A percentile compares a stretch with the other conserved stretches of the same genome.
Conservation (phyloP, 2,329 filamentous ascomycete species). For the Ophiocordyceps robertsii region DNA sequence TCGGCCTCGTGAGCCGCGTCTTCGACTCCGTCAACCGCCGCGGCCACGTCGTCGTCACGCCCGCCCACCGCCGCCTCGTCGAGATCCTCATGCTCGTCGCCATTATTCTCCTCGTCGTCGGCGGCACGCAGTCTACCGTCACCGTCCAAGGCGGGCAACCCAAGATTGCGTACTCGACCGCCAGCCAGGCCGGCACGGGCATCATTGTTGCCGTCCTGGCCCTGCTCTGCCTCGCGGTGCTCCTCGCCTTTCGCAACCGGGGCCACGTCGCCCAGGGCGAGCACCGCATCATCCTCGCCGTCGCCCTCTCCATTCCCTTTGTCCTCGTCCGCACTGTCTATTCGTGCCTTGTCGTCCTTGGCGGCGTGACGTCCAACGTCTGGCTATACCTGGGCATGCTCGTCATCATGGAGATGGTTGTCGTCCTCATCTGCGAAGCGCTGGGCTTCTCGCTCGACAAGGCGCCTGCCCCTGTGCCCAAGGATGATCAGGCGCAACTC, state of each 20-base stretch:
- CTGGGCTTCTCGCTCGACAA: slow-evolving; percentile 17
- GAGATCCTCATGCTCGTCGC: slow-evolving; percentile 28
- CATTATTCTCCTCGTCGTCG: slow-evolving; percentile 19
- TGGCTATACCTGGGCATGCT: slow-evolving; percentile 19
- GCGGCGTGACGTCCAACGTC: slow-evolving; percentile 9
- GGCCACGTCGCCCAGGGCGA: slow-evolving; percentile 33
- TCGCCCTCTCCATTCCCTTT: slow-evolving; percentile 19
- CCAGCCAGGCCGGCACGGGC: slow-evolving; percentile 13
- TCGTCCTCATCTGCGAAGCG: slow-evolving; percentile 15
- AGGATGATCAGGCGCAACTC: slow-evolving; percentile 4
- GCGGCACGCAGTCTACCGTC: slow-evolving; percentile 14
- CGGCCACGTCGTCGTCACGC: slow-evolving; percentile 12
- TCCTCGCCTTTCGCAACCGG: slow-evolving; percentile 25
- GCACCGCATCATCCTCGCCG: slow-evolving; percentile 34
- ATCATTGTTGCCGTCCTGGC: slow-evolving; percentile 23
- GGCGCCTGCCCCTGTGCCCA: slow-evolving; percentile 3
- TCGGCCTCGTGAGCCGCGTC: slow-evolving; percentile 16
- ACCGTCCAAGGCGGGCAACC: slow-evolving; percentile 8
- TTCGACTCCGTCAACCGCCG: slow-evolving; percentile 35
- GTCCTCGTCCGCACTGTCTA: slow-evolving; percentile 18
- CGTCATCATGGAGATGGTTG: slow-evolving; percentile 19
- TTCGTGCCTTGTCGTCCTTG: slow-evolving; percentile 15
- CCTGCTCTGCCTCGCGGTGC: slow-evolving; percentile 23
- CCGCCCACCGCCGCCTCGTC: slow-evolving; percentile 19
- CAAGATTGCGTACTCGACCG: slow-evolving; percentile 12